Percentiles rank a stretch among this genome's conserved stretches.
Conservation (phyloP, 441 rosid species). For the Euphorbia schlechtendalii region DNA sequence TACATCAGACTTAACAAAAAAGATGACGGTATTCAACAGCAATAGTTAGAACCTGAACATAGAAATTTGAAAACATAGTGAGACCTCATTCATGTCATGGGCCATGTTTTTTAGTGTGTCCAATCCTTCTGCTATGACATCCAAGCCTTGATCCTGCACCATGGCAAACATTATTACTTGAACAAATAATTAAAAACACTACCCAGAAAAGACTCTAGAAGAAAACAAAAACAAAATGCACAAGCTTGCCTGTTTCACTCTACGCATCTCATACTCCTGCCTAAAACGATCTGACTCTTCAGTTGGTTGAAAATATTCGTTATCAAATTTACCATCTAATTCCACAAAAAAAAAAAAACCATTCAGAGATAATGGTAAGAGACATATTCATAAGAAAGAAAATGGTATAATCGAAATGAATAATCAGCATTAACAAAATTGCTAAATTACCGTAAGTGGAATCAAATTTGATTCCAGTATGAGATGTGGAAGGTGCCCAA, state of each 20-base stretch:
- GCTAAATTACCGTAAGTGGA: slow-evolving; percentile 48
- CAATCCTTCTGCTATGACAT: slow-evolving; percentile 81
- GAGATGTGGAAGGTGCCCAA: slow-evolving; percentile 63
- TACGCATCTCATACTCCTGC: slow-evolving; percentile 93
- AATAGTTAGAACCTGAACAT: neutral
- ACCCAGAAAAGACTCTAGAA: too few species aligned
- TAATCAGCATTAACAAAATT: slow-evolving; percentile 2
- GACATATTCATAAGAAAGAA: neutral
- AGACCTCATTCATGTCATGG: slow-evolving; percentile 88
- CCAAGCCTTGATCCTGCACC: slow-evolving; percentile 84
- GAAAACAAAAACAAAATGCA: neutral
- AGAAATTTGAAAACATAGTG: neutral
- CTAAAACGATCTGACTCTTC: slow-evolving; percentile 56
- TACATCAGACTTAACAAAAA: neutral
- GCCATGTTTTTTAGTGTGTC: slow-evolving; percentile 92
- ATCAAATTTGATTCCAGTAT: slow-evolving; percentile 71
- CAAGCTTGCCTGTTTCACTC: slow-evolving; percentile 58
- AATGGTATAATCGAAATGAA: neutral
- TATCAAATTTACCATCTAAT: slow-evolving; percentile 65
- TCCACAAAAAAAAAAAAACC: neutral
- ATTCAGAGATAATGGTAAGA: neutral
- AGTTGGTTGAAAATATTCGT: slow-evolving; percentile 65
- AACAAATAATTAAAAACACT: neutral
- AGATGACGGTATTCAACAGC: slow-evolving; percentile 3
- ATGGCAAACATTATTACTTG: slow-evolving; percentile 10